These are phyloP conservation scores for Mortierella sp. DNA, from an alignment of 371 early-diverging fungal genomes.

Conservation along the genomic window DNA sequence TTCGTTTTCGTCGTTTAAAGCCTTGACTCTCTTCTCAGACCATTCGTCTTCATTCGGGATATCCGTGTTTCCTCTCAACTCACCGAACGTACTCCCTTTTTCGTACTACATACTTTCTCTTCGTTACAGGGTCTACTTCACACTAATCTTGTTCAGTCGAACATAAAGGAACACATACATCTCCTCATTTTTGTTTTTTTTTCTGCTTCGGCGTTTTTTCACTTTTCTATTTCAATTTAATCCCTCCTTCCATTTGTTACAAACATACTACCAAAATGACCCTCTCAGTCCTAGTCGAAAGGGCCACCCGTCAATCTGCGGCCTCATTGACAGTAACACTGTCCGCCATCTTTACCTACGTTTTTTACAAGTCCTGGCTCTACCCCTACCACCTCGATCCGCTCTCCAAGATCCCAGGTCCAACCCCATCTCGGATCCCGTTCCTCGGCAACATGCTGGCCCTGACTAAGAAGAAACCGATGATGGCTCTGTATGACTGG, in stretches of 20 bases:
- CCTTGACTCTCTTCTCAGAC: not conserved
- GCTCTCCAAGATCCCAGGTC: constrained; percentile 35
- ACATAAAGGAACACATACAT: not conserved
- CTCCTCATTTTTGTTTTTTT: not conserved
- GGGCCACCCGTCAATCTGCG: constrained; percentile 29
- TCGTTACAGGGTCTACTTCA: not conserved
- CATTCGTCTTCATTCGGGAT: not conserved
- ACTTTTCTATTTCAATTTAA: not conserved
- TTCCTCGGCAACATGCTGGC: constrained; percentile 52
- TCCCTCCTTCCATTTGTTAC: no score
- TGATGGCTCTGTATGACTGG: constrained; percentile 55
- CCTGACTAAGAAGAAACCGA: constrained; percentile 40
- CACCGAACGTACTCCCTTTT: not conserved
- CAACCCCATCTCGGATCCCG: constrained; percentile 35
- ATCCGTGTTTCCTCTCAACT: not conserved
- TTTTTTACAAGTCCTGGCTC: constrained; percentile 45
- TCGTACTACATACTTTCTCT: not conserved
- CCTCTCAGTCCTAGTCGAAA: constrained; percentile 18
- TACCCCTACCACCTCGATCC: constrained; percentile 46
- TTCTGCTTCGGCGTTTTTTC: not conserved
- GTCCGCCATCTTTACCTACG: constrained; percentile 27
- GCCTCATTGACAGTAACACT: constrained; percentile 25
- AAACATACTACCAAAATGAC: constrained; percentile 18
- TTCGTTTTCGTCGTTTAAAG: not conserved
- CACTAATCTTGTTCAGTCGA: not conserved